A percentile compares a stretch with the other conserved stretches of the same genome.
Conservation (phyloP, 2,329 filamentous ascomycete genomes). For the Claviceps maximensis region DNA sequence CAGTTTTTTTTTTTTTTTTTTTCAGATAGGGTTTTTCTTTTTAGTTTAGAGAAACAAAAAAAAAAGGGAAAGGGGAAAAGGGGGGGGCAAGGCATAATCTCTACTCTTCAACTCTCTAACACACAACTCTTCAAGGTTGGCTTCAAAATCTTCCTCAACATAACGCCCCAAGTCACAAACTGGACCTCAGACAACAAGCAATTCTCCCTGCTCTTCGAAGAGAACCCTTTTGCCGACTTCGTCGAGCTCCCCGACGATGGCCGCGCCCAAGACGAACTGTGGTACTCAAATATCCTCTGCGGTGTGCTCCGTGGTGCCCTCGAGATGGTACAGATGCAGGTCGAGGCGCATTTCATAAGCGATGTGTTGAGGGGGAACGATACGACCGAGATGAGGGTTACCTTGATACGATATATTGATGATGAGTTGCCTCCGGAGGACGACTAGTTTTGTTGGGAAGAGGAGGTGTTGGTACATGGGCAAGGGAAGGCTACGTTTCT, state of each 20-base stretch:
- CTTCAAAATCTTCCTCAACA: constrained; percentile 98
- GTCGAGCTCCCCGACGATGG: constrained; percentile 95
- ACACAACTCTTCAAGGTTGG: constrained; percentile 52
- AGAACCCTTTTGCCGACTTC: constrained; percentile 94
- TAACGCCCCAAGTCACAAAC: constrained; percentile 83
- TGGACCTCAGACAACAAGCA: constrained; percentile 96
- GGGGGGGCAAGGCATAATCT: no score
- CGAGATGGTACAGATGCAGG: constrained; percentile 99
- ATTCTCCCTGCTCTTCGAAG: constrained; percentile 91
- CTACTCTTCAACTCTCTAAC: neutral
- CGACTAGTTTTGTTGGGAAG: constrained; percentile 42
- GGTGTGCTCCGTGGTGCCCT: constrained; percentile 81
- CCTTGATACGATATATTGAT: constrained; percentile 85
- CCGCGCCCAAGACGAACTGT: constrained; percentile 86
- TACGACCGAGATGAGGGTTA: constrained; percentile 92
- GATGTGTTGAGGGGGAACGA: constrained; percentile 89
- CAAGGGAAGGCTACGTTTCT: no score
- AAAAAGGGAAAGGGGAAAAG: no score
- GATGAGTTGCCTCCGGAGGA: constrained; percentile 96
- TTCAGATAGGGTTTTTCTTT: neutral
- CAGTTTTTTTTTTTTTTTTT: neutral
- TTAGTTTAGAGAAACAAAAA: no score
- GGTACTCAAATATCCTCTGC: constrained; percentile 97
- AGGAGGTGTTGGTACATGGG: no score
- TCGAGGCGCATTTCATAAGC: constrained; percentile 91